Evolutionary conservation across 805 yeast species (phyloP).

Genomic region (Hyphopichia homilentoma): DNA sequence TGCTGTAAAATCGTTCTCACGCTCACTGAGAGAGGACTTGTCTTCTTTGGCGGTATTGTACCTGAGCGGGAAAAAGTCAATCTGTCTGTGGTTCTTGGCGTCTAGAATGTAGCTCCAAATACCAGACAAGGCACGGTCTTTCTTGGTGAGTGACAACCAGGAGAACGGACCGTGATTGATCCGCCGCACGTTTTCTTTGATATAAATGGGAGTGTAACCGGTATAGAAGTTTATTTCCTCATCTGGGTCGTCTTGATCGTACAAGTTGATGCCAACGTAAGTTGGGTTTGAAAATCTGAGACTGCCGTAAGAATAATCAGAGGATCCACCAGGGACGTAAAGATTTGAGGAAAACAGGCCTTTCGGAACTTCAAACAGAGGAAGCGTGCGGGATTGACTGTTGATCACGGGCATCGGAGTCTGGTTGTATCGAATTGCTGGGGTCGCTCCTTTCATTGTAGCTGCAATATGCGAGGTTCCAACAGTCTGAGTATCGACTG

Average conservation of each 20-base stretch:
- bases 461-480: too few species aligned
- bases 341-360: conserved; percentile 7
- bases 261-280: conserved; percentile 20
- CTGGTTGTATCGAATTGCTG: background rate
- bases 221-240: conserved; percentile 40
- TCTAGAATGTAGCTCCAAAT: background rate
- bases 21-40: conserved; percentile 2
- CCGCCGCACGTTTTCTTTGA: conserved; percentile 34
- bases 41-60: conserved; percentile 2
- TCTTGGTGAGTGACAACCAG: conserved; percentile 45
- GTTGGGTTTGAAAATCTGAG: too few species aligned
- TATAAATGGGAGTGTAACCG: conserved; percentile 41
- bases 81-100: background rate
- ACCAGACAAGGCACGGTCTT: conserved; percentile 32
- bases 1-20: conserved; percentile 19
- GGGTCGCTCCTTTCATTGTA: too few species aligned
- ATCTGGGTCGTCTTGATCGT: conserved; percentile 16
- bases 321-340: too few species aligned
- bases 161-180: conserved; percentile 52
- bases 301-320: too few species aligned
- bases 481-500: too few species aligned
- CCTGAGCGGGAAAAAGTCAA: background rate
- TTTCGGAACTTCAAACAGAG: too few species aligned
- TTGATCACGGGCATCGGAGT: conserved; percentile 1
- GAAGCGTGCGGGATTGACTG: conserved; percentile 1